phyloP scores from a whole-genome alignment of 73 alveolate genomes.

The Paramecium tetraurelia region DNA sequence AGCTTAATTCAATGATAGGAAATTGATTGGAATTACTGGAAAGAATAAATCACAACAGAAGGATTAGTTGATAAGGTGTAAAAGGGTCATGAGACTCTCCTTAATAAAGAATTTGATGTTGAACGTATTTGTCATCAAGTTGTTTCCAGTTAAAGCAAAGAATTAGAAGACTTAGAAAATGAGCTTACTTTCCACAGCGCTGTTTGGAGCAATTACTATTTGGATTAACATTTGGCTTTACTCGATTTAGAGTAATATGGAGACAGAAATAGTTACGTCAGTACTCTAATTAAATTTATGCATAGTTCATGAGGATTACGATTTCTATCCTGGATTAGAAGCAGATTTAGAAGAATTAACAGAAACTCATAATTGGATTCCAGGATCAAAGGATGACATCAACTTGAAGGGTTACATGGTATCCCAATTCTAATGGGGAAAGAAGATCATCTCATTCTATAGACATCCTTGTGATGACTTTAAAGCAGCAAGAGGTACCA shows the following conservation, averaged over 20 bases:
- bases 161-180: slow-evolving; percentile 61
- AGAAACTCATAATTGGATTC: slow-evolving; percentile 65
- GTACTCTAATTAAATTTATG: not conserved
- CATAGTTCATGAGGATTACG: slow-evolving; percentile 60
- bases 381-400: slow-evolving; percentile 64
- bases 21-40: slow-evolving; percentile 57
- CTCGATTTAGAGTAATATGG: slow-evolving; percentile 51
- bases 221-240: slow-evolving; percentile 49
- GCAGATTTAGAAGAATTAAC: slow-evolving; percentile 59
- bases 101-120: slow-evolving; percentile 50
- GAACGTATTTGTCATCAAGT: slow-evolving; percentile 61
- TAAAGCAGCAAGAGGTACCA: slow-evolving; percentile 64
- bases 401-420: slow-evolving; percentile 55
- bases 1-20: not conserved
- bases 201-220: slow-evolving; percentile 60
- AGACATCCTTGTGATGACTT: slow-evolving; percentile 67
- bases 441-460: slow-evolving; percentile 55
- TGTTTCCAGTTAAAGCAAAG: slow-evolving; percentile 53
- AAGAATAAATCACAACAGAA: slow-evolving; percentile 45
- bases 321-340: slow-evolving; percentile 58
- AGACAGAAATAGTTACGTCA: slow-evolving; percentile 31
- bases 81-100: slow-evolving; percentile 47
- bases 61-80: slow-evolving; percentile 61
- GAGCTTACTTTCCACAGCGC: slow-evolving; percentile 61
- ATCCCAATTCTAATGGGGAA: slow-evolving; percentile 61